Evolutionary conservation across 805 yeast species (phyloP).

Genomic region (Lachancea meyersii): DNA sequence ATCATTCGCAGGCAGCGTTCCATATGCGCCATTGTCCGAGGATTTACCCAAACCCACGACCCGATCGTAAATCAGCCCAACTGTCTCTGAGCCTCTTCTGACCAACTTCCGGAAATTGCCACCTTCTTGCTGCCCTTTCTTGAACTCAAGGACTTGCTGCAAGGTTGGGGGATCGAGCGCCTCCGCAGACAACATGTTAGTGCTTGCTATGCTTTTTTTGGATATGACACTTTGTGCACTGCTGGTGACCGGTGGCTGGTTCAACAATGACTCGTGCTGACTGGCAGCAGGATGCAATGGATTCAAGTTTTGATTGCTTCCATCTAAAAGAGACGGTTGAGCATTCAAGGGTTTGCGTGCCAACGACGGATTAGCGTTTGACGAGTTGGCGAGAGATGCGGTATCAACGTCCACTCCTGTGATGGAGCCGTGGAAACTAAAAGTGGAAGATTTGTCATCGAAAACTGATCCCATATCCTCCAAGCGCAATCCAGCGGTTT

Average conservation of each 20-base stretch:
- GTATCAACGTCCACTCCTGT: constrained; percentile 10
- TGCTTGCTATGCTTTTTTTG: constrained; percentile 11
- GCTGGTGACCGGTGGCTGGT: constrained; percentile 4
- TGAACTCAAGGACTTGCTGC: constrained; percentile 34
- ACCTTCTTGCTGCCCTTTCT: constrained; percentile 25
- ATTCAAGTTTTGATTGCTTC: constrained; percentile 22
- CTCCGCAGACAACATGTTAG: constrained; percentile 14
- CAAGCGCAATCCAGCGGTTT: constrained; percentile 79
- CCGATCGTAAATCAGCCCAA: constrained; percentile 30
- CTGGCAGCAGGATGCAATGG: constrained; percentile 2
- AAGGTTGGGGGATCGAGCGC: constrained; percentile 36
- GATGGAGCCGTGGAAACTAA: constrained; percentile 28
- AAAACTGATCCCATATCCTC: constrained; percentile 92
- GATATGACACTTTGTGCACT: constrained; percentile 17
- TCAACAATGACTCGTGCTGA: constrained; percentile 2
- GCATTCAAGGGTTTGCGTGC: constrained; percentile 37
- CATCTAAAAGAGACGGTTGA: constrained; percentile 14
- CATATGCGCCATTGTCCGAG: constrained; percentile 13
- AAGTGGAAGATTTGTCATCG: constrained; percentile 51
- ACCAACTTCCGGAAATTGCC: constrained; percentile 26
- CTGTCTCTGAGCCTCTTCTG: constrained; percentile 37
- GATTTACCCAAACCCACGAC: constrained; percentile 14
- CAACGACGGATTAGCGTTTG: constrained; percentile 34
- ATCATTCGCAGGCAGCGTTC: constrained; percentile 13
- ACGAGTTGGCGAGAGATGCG: constrained; percentile 1